Percentiles rank a stretch among this genome's conserved stretches.
Conservation (phyloP, 2,329 filamentous ascomycete species). For the Verticillium nonalfalfae region DNA sequence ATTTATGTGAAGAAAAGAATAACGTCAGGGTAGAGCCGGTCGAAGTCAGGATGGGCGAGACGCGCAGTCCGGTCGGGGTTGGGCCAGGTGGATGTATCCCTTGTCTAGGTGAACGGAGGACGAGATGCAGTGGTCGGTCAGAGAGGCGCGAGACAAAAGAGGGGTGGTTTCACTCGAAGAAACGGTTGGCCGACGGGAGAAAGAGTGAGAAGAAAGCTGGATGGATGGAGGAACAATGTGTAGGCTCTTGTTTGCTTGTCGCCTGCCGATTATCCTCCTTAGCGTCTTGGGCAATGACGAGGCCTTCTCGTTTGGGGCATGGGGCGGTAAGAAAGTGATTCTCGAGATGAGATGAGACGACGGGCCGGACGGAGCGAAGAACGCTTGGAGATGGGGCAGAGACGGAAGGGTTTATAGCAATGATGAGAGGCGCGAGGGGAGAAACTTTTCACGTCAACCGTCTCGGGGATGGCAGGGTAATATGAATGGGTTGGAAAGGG, state of each 20-base stretch:
- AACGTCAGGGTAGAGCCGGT: neutral
- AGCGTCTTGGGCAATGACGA: slow-evolving; percentile 14
- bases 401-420: neutral
- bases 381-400: neutral
- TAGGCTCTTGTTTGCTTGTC: neutral
- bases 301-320: slow-evolving; percentile 6
- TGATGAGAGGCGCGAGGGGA: neutral
- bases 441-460: neutral
- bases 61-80: neutral
- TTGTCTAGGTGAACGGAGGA: slow-evolving; percentile 1
- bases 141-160: neutral
- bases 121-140: neutral
- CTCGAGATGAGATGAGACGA: neutral
- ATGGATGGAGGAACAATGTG: neutral
- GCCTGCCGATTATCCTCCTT: slow-evolving; percentile 11
- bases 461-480: neutral
- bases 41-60: neutral
- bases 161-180: slow-evolving; percentile 2
- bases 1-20: neutral
- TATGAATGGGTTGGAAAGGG: neutral
- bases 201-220: slow-evolving; percentile 3
- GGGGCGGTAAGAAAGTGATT: neutral
- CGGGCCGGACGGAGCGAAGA: neutral
- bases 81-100: slow-evolving; percentile 4
- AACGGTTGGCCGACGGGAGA: neutral